Percentiles rank a stretch among this genome's conserved stretches.
Evolutionary conservation across 768 basidiomycete species (phyloP).

Genomic region (Amanita inopinata): DNA sequence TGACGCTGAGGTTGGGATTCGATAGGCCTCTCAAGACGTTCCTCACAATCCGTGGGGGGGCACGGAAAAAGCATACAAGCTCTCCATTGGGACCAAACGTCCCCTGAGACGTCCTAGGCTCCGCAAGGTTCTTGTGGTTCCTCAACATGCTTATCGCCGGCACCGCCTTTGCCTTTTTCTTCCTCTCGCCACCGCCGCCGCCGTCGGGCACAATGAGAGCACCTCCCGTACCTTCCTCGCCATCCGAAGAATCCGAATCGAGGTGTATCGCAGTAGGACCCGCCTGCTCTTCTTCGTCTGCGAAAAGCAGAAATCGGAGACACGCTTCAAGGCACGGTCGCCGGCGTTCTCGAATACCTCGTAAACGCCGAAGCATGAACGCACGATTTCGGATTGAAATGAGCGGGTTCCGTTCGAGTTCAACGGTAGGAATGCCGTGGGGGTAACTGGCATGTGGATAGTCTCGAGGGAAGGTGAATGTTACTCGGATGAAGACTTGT

Average conservation of each 20-base stretch:
- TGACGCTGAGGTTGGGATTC: conserved; percentile 27
- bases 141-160: conserved; percentile 40
- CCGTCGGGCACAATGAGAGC: background rate
- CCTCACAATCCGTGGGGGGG: conserved; percentile 63
- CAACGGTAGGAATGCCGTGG: conserved; percentile 60
- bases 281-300: conserved; percentile 45
- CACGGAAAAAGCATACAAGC: conserved; percentile 78
- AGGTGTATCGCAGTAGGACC: conserved; percentile 22
- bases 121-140: conserved; percentile 69
- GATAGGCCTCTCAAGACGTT: conserved; percentile 41
- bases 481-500: conserved; percentile 25
- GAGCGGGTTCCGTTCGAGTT: conserved; percentile 75
- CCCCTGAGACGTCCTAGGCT: conserved; percentile 81
- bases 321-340: conserved; percentile 82
- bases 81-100: conserved; percentile 86
- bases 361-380: conserved; percentile 69
- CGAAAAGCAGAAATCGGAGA: conserved; percentile 70
- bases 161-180: conserved; percentile 33
- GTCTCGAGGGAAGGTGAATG: conserved; percentile 79
- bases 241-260: conserved; percentile 57
- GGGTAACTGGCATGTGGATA: conserved; percentile 64
- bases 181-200: background rate
- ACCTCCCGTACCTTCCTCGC: background rate
- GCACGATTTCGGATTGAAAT: conserved; percentile 72
- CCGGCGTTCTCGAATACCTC: conserved; percentile 58